A percentile compares a stretch with the other conserved stretches of the same genome.
Conservation (phyloP, 176 grass and related monocot species). For the Juncus effusus region DNA sequence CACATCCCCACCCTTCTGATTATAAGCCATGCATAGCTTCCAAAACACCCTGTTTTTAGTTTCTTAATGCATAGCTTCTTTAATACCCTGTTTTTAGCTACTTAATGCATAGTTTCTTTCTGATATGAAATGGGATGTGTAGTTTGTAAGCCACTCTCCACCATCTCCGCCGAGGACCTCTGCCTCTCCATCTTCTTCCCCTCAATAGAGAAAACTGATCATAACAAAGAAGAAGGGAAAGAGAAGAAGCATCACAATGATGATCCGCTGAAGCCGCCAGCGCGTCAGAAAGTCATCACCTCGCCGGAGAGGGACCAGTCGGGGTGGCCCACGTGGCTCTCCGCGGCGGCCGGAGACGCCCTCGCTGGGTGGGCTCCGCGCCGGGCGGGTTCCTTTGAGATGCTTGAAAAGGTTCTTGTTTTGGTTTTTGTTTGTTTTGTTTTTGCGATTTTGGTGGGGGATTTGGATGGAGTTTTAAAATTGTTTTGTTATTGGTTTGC, state of each 20-base stretch:
- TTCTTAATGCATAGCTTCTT: too few relatives aligned
- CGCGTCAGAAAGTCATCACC: slow-evolving; percentile 13
- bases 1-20: too few relatives aligned
- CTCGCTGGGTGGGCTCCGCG: slow-evolving; percentile 75
- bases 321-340: slow-evolving; percentile 91
- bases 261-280: slow-evolving; percentile 39
- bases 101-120: slow-evolving; percentile 3
- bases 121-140: slow-evolving; percentile 87
- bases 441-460: too few relatives aligned
- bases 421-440: too few relatives aligned
- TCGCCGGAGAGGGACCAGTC: slow-evolving; percentile 45
- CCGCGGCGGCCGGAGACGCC: slow-evolving; percentile 60
- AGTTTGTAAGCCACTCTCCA: slow-evolving; percentile 57
- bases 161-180: slow-evolving; percentile 17
- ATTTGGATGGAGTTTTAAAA: too few relatives aligned
- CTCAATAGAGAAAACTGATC: not conserved
- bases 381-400: slow-evolving; percentile 73
- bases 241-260: not conserved
- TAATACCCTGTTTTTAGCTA: slow-evolving; percentile 5
- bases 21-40: too few relatives aligned
- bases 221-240: not conserved
- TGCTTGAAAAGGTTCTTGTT: slow-evolving; percentile 72
- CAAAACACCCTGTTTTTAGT: too few relatives aligned
- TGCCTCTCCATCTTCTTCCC: slow-evolving; percentile 53
- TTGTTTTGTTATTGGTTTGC: too few relatives aligned